phyloP scores from a whole-genome alignment of 176 grass and related monocot genomes.

The Avena eriantha region DNA sequence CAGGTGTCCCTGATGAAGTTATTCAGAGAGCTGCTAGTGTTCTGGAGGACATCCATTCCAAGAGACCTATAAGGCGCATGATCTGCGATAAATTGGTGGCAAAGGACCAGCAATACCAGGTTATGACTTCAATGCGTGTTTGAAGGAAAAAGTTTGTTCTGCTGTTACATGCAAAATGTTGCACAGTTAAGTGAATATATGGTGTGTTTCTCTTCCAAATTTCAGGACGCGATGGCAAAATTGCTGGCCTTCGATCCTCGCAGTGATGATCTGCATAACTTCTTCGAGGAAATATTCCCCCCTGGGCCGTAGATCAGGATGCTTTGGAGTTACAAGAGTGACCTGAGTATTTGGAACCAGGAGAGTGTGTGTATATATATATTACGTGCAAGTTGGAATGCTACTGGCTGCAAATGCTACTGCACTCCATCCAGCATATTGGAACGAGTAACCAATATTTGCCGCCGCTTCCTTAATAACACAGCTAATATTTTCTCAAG shows the following conservation, averaged over 20 bases:
- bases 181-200: background rate
- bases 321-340: background rate
- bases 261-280: slow-evolving; percentile 60
- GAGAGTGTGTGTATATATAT: background rate
- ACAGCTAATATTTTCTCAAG: too few relatives aligned
- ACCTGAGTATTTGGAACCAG: background rate
- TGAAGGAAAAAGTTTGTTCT: slow-evolving; percentile 30
- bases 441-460: background rate
- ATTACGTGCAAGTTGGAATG: background rate
- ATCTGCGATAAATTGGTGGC: slow-evolving; percentile 53
- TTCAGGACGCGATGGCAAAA: slow-evolving; percentile 71
- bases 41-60: slow-evolving; percentile 74
- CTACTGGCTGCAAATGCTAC: background rate
- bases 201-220: slow-evolving; percentile 21
- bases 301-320: slow-evolving; percentile 24
- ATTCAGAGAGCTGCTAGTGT: slow-evolving; percentile 67
- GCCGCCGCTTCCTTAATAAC: too few relatives aligned
- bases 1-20: slow-evolving; percentile 74
- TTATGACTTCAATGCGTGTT: slow-evolving; percentile 40
- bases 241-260: slow-evolving; percentile 69
- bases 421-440: background rate
- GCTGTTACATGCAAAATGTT: slow-evolving; percentile 6
- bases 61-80: slow-evolving; percentile 62
- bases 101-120: slow-evolving; percentile 83
- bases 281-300: slow-evolving; percentile 71